Base-by-base conservation (phyloP, 2,329 filamentous ascomycete species). In the Colletotrichum gigasporum region DNA sequence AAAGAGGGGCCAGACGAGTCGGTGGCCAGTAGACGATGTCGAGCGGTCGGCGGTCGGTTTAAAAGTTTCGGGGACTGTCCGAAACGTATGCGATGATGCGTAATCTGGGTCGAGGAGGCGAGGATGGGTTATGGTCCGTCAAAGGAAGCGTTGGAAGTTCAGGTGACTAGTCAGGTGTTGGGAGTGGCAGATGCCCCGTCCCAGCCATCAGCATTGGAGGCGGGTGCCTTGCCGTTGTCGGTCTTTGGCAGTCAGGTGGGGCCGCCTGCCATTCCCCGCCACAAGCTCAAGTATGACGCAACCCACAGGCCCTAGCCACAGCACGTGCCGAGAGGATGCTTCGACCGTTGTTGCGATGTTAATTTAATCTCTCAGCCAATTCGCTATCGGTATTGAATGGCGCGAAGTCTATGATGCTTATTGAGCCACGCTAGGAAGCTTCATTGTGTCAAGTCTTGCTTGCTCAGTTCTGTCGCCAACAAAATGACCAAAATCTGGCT, bases 361-460 rank as follows among this genome's bases (percentile, higher is more conserved):
- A 20, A 18, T 45, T 45, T 6, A 14, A 24, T 22, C 4, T 30
- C n/a, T 28, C 22, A 24, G 16, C 4, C 14, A 32, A n/a, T 20
- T 28, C 35, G 11, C 20, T 2, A 26, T 28, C 57, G 51, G 58
- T 26, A 35, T 42, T 42, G 12, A 7, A 57, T 41, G 24, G 16
- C 14, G 24, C 52, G 42, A 28, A 41, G 30, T 62, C 59, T 41
- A 62, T 57, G 59, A 57, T 57, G 42, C 53, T n/a, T 22, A 24
- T 14, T 28, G 10, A 5, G 18, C 11, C 11, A 60, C 18, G 16
- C 3, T 12, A 5, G 28, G 28, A 12, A 10, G 18, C 34, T 8
- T 10, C 22, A 8, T 47, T 16, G 7, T 28, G 12, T 16, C 14
- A 8, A 9, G 5, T 28, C 14, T 28, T 8, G 14, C 14, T 18